Evolutionary conservation across 164 flowering plant species (phyloP), one percentile per base, ranked within the genome.

Genomic region (Cinnamomum chago): DNA sequence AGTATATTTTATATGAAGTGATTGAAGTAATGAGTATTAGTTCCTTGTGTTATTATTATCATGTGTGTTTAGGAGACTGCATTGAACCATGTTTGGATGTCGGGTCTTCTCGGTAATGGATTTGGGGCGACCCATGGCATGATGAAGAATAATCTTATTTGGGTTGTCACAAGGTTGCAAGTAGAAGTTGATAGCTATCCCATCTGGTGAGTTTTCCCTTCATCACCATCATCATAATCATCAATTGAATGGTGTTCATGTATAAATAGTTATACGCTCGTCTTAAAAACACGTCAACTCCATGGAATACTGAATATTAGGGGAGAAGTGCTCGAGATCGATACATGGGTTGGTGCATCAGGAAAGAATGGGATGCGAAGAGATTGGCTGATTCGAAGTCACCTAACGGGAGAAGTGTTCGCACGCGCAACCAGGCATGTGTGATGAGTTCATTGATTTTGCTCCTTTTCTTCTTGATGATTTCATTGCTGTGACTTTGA

Each of bases 241-340:
- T 40, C 60, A 55, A 55, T 55, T 55, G 47, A 40, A 40, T 40
- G 47, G 9, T 40, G 47, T 18, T 55, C 60, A 3, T 55, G 60
- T 55, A 55, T 14, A 15, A 55, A 40, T 40, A 9, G 47, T 40
- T 18, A 15, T 20, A 11, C 5, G 17, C 20, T 55, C 5, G 17
- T 14, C 60, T 55, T 55, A 55, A 40, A 40, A 40, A 40, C 47
- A 40, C 47, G 2, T 40, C 10, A 40, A 40, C 47, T 55, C n/a
- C 60, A 55, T 55, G 60, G 60, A 20, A 55, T 5, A 51, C 70
- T 55, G 20, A 15, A 55, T 55, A 74, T 67, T 85, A 88, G 89
- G 90, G 92, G 92, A 17, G 92, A 89, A 76, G 70, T 87, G n/a
- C 23, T 85, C 50, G 90, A 86, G 68, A 79, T 89, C n/a, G 90